Evolutionary conservation across 306 rosid species (phyloP), one percentile per base, ranked within the genome.

Genomic region (Styphnolobium japonicum): DNA sequence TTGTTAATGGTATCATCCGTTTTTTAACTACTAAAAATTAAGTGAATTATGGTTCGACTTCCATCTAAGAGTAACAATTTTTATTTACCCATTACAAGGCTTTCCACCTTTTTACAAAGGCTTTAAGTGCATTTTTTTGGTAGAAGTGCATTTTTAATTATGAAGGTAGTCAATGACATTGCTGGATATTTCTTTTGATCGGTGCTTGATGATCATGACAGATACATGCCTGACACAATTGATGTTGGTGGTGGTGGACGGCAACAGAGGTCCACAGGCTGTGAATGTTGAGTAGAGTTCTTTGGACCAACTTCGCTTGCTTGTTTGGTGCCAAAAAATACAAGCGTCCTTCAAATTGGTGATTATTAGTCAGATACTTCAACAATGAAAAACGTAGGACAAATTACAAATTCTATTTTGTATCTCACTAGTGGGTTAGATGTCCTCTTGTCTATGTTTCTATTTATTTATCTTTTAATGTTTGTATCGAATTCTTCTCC

Each of bases 211-310:
- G 76, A 16, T 72, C 46, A 36, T 83, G 72, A 71, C 83, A 93
- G 98, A 76, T 93, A 93, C 83, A 87, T 93, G 72, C 97, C 98
- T 25, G 98, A 93, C 72, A 91, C 97, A 31, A 85, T 93, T 43
- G 97, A 93, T 25, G 94, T 93, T 23, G 91, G 49, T 4, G 89
- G 87, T 15, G 96, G 93, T 45, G 90, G 92, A 69, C 87, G 89
- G 71, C 98, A 91, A 68, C 98, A 93, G 84, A 85, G 94, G 78
- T 88, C 98, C 16, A 89, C 97, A 7, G 97, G 97, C 25, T 93
- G 97, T 73, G 98, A 93, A 82, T 93, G 98, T 67, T 93, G 88
- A 81, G 15, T 57, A 64, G 75, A 65, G 42, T 58, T 42, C 49
- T 25, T 18, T 65, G 77, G 33, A 72, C 67, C 60, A 48, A 58